These are phyloP conservation scores for Linum trigynum DNA, from an alignment of 345 rosid genomes.

Conservation along the genomic window DNA sequence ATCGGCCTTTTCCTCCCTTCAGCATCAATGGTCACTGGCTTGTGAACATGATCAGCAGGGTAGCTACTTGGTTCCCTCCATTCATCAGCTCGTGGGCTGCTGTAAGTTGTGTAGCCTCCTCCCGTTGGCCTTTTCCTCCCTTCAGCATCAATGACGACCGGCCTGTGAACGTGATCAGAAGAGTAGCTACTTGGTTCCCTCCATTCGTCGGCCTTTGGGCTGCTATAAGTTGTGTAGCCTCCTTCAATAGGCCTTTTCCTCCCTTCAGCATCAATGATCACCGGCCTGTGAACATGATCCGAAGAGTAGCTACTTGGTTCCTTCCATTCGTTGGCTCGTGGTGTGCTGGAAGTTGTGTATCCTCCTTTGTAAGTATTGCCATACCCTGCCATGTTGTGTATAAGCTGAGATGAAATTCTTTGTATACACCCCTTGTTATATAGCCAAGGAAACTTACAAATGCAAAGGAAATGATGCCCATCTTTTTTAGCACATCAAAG, in stretches of 20 bases:
- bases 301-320: conserved; percentile 17
- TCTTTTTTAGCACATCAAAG: not conserved
- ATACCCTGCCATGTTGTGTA: conserved; percentile 23
- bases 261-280: conserved; percentile 29
- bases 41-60: conserved; percentile 25
- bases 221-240: conserved; percentile 11
- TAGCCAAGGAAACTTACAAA: conserved; percentile 7
- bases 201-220: conserved; percentile 16
- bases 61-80: conserved; percentile 20
- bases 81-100: conserved; percentile 10
- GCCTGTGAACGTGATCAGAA: conserved; percentile 30
- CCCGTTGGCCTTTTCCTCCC: conserved; percentile 24
- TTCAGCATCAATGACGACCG: conserved; percentile 29
- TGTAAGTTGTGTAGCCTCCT: conserved; percentile 10
- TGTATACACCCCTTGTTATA: conserved; percentile 1
- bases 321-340: conserved; percentile 16
- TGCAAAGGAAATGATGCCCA: conserved; percentile 9
- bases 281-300: conserved; percentile 31
- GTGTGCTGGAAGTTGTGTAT: conserved; percentile 13
- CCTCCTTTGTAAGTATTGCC: conserved; percentile 6
- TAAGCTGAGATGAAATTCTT: not conserved
- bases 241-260: no score
- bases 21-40: conserved; percentile 30
- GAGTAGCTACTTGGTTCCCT: conserved; percentile 16
- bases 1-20: conserved; percentile 34